Evolutionary conservation across 257 asterid genomes (phyloP).

Genomic region (Solanum appendiculatum): DNA sequence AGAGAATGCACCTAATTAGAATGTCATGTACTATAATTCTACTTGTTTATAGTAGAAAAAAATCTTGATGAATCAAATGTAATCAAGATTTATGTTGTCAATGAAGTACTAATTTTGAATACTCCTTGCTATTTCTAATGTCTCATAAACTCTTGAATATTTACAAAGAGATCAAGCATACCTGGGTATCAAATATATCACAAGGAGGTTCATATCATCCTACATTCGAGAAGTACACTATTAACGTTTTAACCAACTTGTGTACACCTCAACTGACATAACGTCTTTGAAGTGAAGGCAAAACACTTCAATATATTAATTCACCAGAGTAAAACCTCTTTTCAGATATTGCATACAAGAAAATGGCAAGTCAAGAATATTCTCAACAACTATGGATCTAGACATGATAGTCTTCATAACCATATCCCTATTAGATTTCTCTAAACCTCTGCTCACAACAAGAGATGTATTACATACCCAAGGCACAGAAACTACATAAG

Average conservation of each 20-base stretch:
- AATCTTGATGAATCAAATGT: neutral
- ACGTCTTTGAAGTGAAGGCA: neutral
- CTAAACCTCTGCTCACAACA: constrained; percentile 57
- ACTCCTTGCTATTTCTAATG: neutral
- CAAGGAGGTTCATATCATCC: neutral
- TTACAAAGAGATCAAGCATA: neutral
- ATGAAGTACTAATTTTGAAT: neutral
- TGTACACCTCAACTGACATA: neutral
- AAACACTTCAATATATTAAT: neutral
- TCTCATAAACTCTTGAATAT: neutral
- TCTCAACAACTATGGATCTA: constrained; percentile 45
- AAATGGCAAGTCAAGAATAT: constrained; percentile 48
- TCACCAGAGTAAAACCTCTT: constrained; percentile 46
- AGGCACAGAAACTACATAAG: constrained; percentile 59
- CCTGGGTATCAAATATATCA: neutral
- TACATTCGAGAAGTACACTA: neutral
- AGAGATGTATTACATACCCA: constrained; percentile 76
- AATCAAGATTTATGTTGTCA: neutral
- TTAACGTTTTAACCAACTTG: neutral
- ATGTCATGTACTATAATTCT: neutral
- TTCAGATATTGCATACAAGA: constrained; percentile 57
- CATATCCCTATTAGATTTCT: constrained; percentile 11
- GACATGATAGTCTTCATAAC: constrained; percentile 34
- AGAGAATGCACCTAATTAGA: neutral
- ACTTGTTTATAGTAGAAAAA: neutral